Evolutionary conservation across 2,329 filamentous ascomycete genomes (phyloP).

Genomic region (Trichoderma sp.): DNA sequence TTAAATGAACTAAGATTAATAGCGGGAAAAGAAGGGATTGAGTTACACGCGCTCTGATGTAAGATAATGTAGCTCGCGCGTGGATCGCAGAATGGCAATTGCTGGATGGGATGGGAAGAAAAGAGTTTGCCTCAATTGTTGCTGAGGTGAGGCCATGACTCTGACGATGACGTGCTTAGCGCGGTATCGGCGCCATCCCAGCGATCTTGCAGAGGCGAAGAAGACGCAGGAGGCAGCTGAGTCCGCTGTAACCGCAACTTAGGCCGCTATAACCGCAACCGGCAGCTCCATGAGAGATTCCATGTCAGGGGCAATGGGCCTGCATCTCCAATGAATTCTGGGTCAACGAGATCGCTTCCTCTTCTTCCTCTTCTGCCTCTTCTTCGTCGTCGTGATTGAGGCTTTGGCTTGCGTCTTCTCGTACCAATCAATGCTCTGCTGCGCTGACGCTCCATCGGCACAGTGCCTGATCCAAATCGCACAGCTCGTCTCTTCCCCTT

Average conservation of each 20-base stretch:
- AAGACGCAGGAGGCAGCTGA: background rate
- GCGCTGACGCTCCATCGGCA: background rate
- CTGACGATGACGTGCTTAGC: constrained; percentile 19
- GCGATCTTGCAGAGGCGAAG: background rate
- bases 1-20: background rate
- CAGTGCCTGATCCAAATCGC: background rate
- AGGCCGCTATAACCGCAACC: background rate
- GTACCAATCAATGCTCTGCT: background rate
- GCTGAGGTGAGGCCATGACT: constrained; percentile 18
- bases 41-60: background rate
- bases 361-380: background rate
- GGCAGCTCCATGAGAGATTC: too few relatives aligned
- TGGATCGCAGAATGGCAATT: background rate
- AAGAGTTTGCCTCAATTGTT: constrained; percentile 1
- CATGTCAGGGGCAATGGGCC: background rate
- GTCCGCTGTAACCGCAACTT: background rate
- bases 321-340: too few relatives aligned
- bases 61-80: background rate
- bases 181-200: constrained; percentile 17
- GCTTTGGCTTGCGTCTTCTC: background rate
- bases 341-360: background rate
- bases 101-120: background rate
- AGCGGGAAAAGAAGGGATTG: background rate
- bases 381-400: background rate
- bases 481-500: background rate